A percentile compares a stretch with the other conserved stretches of the same genome.
These are phyloP conservation scores for Magnusiomyces tetraspermus DNA, from an alignment of 1,139 yeast species.

Conservation along the genomic window DNA sequence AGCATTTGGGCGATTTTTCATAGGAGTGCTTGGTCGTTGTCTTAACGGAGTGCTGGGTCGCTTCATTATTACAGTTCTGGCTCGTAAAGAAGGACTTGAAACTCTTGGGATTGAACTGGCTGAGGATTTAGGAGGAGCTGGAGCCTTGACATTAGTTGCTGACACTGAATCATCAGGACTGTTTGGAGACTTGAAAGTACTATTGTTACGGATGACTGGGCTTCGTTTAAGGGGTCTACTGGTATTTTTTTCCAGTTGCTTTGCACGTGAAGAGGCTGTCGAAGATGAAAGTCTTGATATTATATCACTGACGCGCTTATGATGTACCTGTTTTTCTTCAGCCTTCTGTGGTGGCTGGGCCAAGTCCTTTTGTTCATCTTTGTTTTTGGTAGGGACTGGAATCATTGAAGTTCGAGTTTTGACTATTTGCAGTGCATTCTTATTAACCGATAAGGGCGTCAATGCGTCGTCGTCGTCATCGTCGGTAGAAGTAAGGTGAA, in stretches of 20 bases:
- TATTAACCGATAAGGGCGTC: background rate
- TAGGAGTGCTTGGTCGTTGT: background rate
- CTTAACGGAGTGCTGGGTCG: background rate
- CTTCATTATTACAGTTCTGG: too few species aligned
- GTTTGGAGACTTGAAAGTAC: background rate
- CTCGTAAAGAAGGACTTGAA: too few species aligned
- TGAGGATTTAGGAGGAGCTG: background rate
- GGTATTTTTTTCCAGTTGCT: background rate
- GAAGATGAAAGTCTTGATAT: background rate
- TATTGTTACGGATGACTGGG: background rate
- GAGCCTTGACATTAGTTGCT: background rate
- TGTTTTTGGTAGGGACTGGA: background rate
- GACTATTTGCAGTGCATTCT: background rate
- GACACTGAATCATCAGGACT: background rate
- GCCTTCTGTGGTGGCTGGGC: too few species aligned
- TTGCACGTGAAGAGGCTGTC: background rate
- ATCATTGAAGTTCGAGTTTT: background rate
- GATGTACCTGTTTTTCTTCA: background rate
- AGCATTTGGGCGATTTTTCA: background rate
- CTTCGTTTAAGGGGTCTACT: background rate
- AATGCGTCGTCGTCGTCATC: background rate
- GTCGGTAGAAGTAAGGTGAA: background rate
- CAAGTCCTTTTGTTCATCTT: too few species aligned
- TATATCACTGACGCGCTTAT: background rate
- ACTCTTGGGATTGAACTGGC: background rate